A percentile compares a stretch with the other conserved stretches of the same genome.
Evolutionary conservation across 148 eudicot genomes (phyloP).

Genomic region (Vaccinium vitisidaea): DNA sequence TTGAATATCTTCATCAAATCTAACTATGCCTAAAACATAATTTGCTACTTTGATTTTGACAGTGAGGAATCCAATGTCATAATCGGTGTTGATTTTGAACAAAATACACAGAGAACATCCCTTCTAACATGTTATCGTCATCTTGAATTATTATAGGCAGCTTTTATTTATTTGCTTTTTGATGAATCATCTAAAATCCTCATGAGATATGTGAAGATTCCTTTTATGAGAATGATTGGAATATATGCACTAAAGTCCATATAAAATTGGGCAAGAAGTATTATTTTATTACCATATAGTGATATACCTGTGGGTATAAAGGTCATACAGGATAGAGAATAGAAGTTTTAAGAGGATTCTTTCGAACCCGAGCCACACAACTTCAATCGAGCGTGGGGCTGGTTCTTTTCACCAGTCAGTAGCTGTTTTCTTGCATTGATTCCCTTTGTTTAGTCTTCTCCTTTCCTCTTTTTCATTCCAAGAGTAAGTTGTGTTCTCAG

Average conservation of each 20-base stretch:
- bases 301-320: slow-evolving; percentile 9
- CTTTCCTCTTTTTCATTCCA: neutral
- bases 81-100: neutral
- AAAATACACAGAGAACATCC: neutral
- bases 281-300: neutral
- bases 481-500: slow-evolving; percentile 12
- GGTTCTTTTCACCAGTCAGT: neutral
- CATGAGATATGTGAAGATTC: neutral
- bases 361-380: slow-evolving; percentile 2
- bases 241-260: neutral
- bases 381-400: neutral
- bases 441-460: neutral
- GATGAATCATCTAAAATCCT: too few relatives aligned
- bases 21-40: neutral
- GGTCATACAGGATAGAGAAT: neutral
- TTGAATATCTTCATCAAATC: too few relatives aligned
- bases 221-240: too few relatives aligned
- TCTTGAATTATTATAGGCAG: neutral
- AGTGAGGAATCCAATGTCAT: neutral
- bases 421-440: slow-evolving; percentile 4
- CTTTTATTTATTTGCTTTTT: neutral
- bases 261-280: neutral
- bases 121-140: neutral
- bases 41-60: neutral
- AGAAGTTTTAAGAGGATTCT: slow-evolving; percentile 5